Base-by-base conservation (phyloP, 768 basidiomycete species). In the Mycena kentingensis region DNA sequence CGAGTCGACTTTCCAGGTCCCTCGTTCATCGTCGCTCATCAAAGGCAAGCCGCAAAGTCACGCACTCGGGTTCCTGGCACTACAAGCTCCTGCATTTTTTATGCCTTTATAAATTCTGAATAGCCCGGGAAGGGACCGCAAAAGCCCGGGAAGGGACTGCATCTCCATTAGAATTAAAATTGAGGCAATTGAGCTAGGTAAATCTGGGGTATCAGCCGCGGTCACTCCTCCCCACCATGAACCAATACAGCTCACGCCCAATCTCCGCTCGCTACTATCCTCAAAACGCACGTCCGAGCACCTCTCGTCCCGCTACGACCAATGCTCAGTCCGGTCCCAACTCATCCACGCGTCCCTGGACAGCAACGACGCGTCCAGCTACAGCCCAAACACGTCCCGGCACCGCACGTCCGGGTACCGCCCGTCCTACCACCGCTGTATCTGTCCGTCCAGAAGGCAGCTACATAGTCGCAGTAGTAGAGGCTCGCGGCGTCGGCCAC, bases 401-500 rank as follows among this genome's bases (percentile, higher is more conserved):
- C 13, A 81, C 80, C 4, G 81, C 78, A 4, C 80, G 87, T 22
- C 88, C 89, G 8, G 79, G 80, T 39, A 90, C 89, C 1, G 74
- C 84, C 5, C 80, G 87, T 22, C 88, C 89, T 7, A 79, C 80
- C 39, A 90, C 89, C 1, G 74, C 84, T 13, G 78, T 73, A 3
- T 87, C 87, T 5, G 75, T 75, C 15, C 71, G 76, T 24, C 73
- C 76, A 37, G 88, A 90, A 55, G 78, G 76, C 0, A 85, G 72
- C 50, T 85, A 83, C 63, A 71, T 89, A 3, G 73, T 89, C 24
- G 84, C 90, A 2, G 67, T 92, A 18, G 70, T 92, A 24, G 90
- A 93, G 69, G 87, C 88, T 11, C 75, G 90, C 22, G 89, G 90
- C 1, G 75, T 91, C 25, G 86, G 86, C 1, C 75, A 88, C 48